Percentiles rank a stretch among this genome's conserved stretches.
Conservation (phyloP, 1,139 yeast genomes). For the Candida frijolesensis region DNA sequence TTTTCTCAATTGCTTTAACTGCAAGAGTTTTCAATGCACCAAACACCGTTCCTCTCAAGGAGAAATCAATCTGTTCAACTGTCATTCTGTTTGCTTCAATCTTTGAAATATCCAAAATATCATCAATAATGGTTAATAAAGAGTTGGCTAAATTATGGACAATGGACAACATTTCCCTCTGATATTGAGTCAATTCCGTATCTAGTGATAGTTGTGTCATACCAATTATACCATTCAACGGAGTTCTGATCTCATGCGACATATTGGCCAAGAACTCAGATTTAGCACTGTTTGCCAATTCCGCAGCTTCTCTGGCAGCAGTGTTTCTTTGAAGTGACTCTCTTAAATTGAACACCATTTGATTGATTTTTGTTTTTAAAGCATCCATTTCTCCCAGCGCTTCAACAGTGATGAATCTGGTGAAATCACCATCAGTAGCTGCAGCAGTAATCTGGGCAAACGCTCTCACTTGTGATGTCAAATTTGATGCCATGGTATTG, state of each 20-base stretch:
- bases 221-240: slow-evolving; percentile 90
- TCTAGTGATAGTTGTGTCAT: slow-evolving; percentile 89
- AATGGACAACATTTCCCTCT: slow-evolving; percentile 85
- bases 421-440: slow-evolving; percentile 91
- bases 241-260: slow-evolving; percentile 91
- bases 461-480: slow-evolving; percentile 90
- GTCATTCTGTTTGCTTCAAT: slow-evolving; percentile 93
- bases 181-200: slow-evolving; percentile 84
- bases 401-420: slow-evolving; percentile 86
- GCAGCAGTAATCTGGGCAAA: slow-evolving; percentile 93
- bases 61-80: slow-evolving; percentile 83
- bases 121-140: slow-evolving; percentile 81
- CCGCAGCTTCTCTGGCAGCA: slow-evolving; percentile 93
- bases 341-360: slow-evolving; percentile 85
- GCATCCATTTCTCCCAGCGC: slow-evolving; percentile 96
- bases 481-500: slow-evolving; percentile 88
- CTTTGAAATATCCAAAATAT: slow-evolving; percentile 86
- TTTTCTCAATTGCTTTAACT: slow-evolving; percentile 85
- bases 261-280: slow-evolving; percentile 89
- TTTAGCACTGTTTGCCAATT: slow-evolving; percentile 85
- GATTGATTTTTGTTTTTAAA: slow-evolving; percentile 83
- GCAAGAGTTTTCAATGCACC: slow-evolving; percentile 88
- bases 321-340: slow-evolving; percentile 90
- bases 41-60: slow-evolving; percentile 81
- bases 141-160: slow-evolving; percentile 87